Conservation (phyloP, 2,329 filamentous ascomycete genomes). For the Cordyceps fumosorosea region DNA sequence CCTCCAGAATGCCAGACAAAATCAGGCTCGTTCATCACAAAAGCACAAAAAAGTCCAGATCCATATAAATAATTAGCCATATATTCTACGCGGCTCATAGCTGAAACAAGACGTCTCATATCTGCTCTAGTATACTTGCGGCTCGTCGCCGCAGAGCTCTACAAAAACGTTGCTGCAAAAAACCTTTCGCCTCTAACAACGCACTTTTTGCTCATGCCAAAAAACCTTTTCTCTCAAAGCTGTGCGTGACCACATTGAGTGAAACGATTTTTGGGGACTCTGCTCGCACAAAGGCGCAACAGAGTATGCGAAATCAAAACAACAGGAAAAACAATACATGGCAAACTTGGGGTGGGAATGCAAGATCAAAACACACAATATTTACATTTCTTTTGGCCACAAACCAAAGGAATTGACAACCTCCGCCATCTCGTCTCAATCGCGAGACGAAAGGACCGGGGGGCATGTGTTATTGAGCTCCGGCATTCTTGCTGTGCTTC, state of each 20-base stretch:
- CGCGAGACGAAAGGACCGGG: not conserved
- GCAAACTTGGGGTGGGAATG: not conserved
- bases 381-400: not conserved
- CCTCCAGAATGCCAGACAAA: not conserved
- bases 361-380: not conserved
- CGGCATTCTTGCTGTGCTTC: slow-evolving; percentile 10
- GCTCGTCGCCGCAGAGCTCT: not conserved
- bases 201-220: not conserved
- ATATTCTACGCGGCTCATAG: slow-evolving; percentile 8
- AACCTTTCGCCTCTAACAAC: not conserved
- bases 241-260: not conserved
- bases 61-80: not conserved
- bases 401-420: slow-evolving; percentile 9
- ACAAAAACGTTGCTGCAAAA: not conserved
- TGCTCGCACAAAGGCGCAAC: not conserved
- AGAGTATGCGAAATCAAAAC: slow-evolving; percentile 3
- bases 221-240: not conserved
- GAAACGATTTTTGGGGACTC: not conserved
- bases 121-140: not conserved
- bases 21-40: not conserved
- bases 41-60: not conserved
- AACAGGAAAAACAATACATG: slow-evolving; percentile 4
- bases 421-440: slow-evolving; percentile 2
- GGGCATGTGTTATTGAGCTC: slow-evolving; percentile 18
- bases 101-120: not conserved